Conservation (phyloP, 441 rosid species). For the Populus hybrid region DNA sequence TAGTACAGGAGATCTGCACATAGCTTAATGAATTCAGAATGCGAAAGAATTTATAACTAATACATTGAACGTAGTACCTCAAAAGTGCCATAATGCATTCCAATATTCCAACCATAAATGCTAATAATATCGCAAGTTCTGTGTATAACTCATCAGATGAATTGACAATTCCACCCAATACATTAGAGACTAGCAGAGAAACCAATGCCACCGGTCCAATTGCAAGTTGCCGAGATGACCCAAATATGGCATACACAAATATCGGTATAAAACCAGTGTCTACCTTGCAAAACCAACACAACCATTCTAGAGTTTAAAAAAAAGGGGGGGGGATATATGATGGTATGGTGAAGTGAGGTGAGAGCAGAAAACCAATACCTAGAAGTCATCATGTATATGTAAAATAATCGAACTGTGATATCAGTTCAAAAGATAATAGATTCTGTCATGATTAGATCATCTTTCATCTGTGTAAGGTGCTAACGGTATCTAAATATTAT, state of each 20-base stretch:
- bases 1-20: not conserved
- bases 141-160: constrained; percentile 69
- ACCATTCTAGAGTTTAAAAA: constrained; percentile 13
- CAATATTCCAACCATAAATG: constrained; percentile 82
- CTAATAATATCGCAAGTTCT: constrained; percentile 84
- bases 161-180: constrained; percentile 53
- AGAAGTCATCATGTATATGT: not conserved
- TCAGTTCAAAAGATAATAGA: not conserved
- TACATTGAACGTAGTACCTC: constrained; percentile 43
- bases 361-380: constrained; percentile 4
- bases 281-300: constrained; percentile 39
- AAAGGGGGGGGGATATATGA: not conserved
- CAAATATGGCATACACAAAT: constrained; percentile 76
- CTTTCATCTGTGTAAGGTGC: not conserved
- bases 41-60: not conserved
- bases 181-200: constrained; percentile 90
- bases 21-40: not conserved
- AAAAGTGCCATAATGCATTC: constrained; percentile 85
- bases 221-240: constrained; percentile 95
- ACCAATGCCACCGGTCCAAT: constrained; percentile 97
- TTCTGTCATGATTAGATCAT: not conserved
- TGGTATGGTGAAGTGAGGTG: not conserved
- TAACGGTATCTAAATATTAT: not conserved
- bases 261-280: constrained; percentile 87
- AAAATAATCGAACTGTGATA: not conserved